phyloP scores from a whole-genome alignment of 2,329 filamentous ascomycete genomes.

The Zymoseptoria passerinii region DNA sequence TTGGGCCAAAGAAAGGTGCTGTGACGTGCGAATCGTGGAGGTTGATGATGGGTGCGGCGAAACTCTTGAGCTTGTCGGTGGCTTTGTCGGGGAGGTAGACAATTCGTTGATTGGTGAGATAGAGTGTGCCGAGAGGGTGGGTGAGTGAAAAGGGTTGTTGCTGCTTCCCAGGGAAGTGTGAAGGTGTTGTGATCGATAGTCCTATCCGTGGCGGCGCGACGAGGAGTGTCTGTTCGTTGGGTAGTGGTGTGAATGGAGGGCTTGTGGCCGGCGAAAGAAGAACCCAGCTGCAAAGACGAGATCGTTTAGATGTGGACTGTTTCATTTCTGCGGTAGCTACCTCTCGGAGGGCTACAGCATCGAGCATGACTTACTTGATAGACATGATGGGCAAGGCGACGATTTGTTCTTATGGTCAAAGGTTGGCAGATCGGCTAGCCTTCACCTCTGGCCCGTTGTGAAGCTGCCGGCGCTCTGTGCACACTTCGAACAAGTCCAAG shows the following conservation, averaged over 20 bases:
- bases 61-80: conserved; percentile 67
- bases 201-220: conserved; percentile 71
- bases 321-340: neutral
- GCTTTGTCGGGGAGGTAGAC: conserved; percentile 74
- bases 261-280: conserved; percentile 64
- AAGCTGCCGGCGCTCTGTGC: neutral
- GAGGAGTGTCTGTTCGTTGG: conserved; percentile 73
- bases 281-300: conserved; percentile 60
- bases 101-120: conserved; percentile 48
- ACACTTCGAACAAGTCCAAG: neutral
- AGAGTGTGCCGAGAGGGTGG: conserved; percentile 18
- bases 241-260: conserved; percentile 66
- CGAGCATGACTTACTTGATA: conserved; percentile 16
- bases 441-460: neutral
- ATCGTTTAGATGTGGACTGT: conserved; percentile 3
- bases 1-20: conserved; percentile 86
- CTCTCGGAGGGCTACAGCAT: neutral
- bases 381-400: conserved; percentile 13
- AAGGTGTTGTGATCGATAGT: conserved; percentile 49
- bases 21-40: conserved; percentile 78
- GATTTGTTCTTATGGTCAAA: neutral
- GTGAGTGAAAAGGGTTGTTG: conserved; percentile 27
- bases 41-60: conserved; percentile 80
- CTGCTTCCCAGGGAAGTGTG: conserved; percentile 58
- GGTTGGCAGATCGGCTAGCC: neutral